Percentiles rank a stretch among this genome's conserved stretches.
phyloP scores from a whole-genome alignment of 306 rosid genomes.

The Astragalus membranaceus region DNA sequence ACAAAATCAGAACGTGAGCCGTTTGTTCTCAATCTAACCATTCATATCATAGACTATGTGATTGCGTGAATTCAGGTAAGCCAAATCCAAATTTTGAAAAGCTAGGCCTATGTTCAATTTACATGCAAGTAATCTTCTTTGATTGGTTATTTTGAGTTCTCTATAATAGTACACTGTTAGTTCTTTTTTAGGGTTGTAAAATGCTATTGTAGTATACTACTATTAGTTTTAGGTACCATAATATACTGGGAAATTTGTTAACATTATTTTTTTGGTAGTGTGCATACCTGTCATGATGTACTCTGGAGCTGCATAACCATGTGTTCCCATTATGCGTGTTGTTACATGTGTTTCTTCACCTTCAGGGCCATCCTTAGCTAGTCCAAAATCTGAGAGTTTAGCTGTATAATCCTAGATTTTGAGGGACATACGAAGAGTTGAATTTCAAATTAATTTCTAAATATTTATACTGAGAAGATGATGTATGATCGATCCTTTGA shows the following conservation, averaged over 20 bases:
- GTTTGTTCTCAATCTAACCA: no score
- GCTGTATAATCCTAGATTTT: constrained; percentile 60
- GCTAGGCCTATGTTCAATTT: neutral
- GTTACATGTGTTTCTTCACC: constrained; percentile 64
- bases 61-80: no score
- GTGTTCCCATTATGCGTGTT: constrained; percentile 68
- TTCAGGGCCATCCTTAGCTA: constrained; percentile 77
- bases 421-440: neutral
- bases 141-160: neutral
- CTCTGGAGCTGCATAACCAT: constrained; percentile 57
- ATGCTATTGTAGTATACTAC: neutral
- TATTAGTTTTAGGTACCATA: neutral
- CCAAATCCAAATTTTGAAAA: no score
- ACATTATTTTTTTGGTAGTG: neutral
- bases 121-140: neutral
- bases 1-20: no score
- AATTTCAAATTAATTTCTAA: neutral
- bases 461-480: neutral
- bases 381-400: constrained; percentile 73
- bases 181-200: neutral
- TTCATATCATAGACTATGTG: no score
- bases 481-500: neutral
- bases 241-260: neutral
- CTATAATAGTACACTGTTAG: neutral
- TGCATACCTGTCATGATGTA: constrained; percentile 60